These are phyloP conservation scores for Schoenoplectus tabernaemontani DNA, from an alignment of 202 grass and related monocot genomes.

Conservation along the genomic window DNA sequence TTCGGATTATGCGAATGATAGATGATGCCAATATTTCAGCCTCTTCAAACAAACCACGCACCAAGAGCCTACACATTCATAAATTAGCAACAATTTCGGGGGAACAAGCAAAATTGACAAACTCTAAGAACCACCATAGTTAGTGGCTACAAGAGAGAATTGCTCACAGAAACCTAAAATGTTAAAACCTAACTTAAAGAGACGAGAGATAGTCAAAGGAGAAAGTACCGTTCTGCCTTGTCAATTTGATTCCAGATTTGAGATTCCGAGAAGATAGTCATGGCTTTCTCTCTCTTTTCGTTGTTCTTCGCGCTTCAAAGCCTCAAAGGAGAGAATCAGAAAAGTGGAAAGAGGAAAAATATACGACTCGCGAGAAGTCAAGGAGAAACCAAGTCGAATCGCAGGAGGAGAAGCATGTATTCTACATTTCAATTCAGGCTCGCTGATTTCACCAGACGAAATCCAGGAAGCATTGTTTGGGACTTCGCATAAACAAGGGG, in stretches of 20 bases:
- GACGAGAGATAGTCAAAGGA: not conserved
- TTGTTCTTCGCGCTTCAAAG: not conserved
- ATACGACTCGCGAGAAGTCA: not conserved
- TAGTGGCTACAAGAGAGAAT: not conserved
- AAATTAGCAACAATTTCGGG: not conserved
- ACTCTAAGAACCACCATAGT: not conserved
- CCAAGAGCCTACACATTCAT: constrained; percentile 24
- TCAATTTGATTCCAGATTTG: constrained; percentile 34
- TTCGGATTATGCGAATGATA: constrained; percentile 16
- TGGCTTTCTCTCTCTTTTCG: not conserved
- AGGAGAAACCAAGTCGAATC: not conserved
- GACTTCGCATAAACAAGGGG: too few relatives aligned
- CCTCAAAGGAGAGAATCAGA: not conserved
- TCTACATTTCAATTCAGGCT: too few relatives aligned
- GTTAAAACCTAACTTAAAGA: not conserved
- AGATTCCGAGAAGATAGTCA: not conserved
- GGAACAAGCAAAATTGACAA: not conserved
- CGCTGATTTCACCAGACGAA: too few relatives aligned
- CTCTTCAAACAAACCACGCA: constrained; percentile 46
- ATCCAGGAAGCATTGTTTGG: too few relatives aligned
- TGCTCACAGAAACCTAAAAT: constrained; percentile 7
- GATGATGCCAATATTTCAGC: constrained; percentile 38
- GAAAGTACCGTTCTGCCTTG: constrained; percentile 21
- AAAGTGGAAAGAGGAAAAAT: not conserved
- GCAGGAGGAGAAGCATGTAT: not conserved